Conservation (phyloP, 2,329 filamentous ascomycete species). For the Colletotrichum filicis region DNA sequence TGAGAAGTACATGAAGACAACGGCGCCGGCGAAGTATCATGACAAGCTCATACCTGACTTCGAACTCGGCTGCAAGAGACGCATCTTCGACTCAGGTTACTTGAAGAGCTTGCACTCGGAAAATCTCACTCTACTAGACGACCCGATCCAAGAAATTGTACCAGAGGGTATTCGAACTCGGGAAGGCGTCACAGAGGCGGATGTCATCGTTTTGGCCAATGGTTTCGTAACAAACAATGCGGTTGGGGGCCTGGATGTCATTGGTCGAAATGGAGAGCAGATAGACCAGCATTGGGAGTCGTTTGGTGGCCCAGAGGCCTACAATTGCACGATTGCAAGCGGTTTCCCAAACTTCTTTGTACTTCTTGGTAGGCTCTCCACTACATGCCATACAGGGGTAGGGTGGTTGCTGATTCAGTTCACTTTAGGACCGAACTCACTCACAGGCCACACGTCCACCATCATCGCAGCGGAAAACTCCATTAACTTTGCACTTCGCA, state of each 20-base stretch:
- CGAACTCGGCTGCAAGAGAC: constrained; percentile 71
- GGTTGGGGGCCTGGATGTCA: constrained; percentile 63
- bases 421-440: constrained; percentile 65
- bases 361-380: constrained; percentile 54
- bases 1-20: constrained; percentile 53
- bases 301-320: constrained; percentile 70
- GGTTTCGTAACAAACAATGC: constrained; percentile 68
- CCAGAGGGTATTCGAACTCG: constrained; percentile 48
- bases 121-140: constrained; percentile 59
- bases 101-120: constrained; percentile 60
- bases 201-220: constrained; percentile 70
- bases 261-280: constrained; percentile 60
- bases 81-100: constrained; percentile 69
- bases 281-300: constrained; percentile 67
- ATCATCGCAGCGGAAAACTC: constrained; percentile 71
- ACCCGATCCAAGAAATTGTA: constrained; percentile 60
- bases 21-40: constrained; percentile 68
- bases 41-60: constrained; percentile 72
- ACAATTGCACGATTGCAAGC: constrained; percentile 67
- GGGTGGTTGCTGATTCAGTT: background rate
- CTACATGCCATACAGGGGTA: no score
- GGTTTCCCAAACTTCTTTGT: constrained; percentile 75
- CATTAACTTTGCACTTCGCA: constrained; percentile 67
- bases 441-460: constrained; percentile 70
- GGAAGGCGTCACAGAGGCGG: constrained; percentile 59